Base-by-base conservation (phyloP, 225 moss, liverwort and hornwort species). In the Bryoerythrophyllum caledonicum region DNA sequence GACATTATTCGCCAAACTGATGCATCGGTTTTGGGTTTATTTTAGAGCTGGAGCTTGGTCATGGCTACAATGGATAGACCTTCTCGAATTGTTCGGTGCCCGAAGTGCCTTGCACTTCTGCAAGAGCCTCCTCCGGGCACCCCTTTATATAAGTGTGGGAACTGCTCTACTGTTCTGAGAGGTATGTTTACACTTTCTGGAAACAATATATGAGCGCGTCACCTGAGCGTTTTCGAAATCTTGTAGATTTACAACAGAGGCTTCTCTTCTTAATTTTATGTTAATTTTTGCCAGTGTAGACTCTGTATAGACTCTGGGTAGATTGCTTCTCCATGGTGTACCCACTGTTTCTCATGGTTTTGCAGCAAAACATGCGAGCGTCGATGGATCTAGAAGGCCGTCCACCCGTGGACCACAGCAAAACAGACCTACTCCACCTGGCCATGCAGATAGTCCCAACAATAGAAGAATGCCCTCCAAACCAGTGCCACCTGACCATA, bases 101-200 rank as follows among this genome's bases (percentile, higher is more conserved):
- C 88, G 11, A 88, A 85, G 80, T 88, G 88, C 70, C 85, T 82
- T 78, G 85, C 88, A 20, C 88, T 88, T 65, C 74, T 88, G 68
- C 85, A 80, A 78, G 88, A 88, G 70, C 88, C 88, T 80, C 82
- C 85, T 76, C 78, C 62, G 48, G 88, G 85, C 73, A 88, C 82
- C 51, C 85, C 88, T 56, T 62, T 88, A 19, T 88, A 88, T 76
- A 88, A 88, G 82, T 88, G 88, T 63, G 88, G 88, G 69, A 82
- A 88, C 70, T 88, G 88, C 73, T 80, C 82, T 61, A 88, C 85
- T 23, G 82, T 85, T 34, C 73, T 88, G 21, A 82, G 85, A 88
- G 88, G 88, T 88, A 65, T 76, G 57, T 70, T 46, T 67, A 48
- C 30, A 65, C 21, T 35, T 28, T 48, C 25, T 54, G 37, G 69